Evolutionary conservation across 169 alveolate genomes (phyloP).

Genomic region (Neospora caninum): DNA sequence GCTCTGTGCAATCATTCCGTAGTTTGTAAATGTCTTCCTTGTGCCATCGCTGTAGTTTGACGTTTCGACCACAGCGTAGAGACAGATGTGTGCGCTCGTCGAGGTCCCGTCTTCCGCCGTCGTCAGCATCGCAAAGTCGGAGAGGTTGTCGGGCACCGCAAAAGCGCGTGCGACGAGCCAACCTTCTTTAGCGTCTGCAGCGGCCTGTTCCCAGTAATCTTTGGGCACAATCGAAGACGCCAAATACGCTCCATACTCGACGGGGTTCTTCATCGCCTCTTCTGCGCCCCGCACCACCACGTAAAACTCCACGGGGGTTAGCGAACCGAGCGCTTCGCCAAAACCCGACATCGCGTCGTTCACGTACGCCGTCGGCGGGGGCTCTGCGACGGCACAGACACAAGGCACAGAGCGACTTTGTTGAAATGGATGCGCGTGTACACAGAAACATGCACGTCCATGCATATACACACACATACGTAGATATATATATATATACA

Average conservation of each 20-base stretch:
- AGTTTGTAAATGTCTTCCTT: background rate
- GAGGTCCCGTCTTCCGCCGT: background rate
- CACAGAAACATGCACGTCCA: too few relatives aligned
- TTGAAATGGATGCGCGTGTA: too few relatives aligned
- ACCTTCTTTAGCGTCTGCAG: background rate
- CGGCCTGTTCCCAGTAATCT: background rate
- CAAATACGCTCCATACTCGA: background rate
- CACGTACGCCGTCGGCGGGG: background rate
- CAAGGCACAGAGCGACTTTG: too few relatives aligned
- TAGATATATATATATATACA: background rate
- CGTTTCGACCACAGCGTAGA: background rate
- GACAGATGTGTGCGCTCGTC: background rate
- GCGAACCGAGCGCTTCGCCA: background rate
- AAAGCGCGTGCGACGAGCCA: background rate
- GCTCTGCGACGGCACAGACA: background rate
- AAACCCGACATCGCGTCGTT: background rate
- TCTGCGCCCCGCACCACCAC: constrained; percentile 5
- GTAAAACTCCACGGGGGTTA: background rate
- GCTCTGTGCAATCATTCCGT: background rate
- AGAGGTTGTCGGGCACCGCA: background rate
- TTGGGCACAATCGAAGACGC: constrained; percentile 8
- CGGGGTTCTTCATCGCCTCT: background rate
- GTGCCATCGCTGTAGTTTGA: background rate
- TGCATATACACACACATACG: too few relatives aligned
- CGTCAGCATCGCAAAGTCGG: background rate